Conservation (phyloP, 495 filamentous ascomycete genomes). For the Hypoxylon perforatum region DNA sequence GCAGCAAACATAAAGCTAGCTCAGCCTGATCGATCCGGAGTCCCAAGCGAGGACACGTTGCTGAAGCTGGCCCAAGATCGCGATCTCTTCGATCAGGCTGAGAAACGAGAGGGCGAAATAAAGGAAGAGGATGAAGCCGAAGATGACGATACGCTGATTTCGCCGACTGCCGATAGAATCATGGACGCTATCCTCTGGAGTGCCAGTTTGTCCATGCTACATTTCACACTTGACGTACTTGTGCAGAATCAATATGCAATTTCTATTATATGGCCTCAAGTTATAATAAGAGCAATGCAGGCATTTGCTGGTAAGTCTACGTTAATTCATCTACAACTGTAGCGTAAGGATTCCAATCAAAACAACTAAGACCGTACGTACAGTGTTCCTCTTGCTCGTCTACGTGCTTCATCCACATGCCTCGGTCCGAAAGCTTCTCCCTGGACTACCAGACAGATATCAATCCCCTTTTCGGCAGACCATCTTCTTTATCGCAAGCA, state of each 20-base stretch:
- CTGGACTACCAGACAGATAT: slow-evolving; percentile 55
- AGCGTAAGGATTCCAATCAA: slow-evolving; percentile 6
- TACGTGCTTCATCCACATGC: slow-evolving; percentile 69
- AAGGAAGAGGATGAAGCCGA: slow-evolving; percentile 49
- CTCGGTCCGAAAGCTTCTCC: slow-evolving; percentile 54
- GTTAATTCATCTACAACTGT: background rate
- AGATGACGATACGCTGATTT: slow-evolving; percentile 44
- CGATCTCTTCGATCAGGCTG: slow-evolving; percentile 57
- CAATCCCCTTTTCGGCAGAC: slow-evolving; percentile 64
- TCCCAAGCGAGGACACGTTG: slow-evolving; percentile 67
- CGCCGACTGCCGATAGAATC: slow-evolving; percentile 60
- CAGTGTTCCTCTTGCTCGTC: slow-evolving; percentile 70
- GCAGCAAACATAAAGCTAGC: slow-evolving; percentile 64
- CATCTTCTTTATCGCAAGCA: slow-evolving; percentile 67
- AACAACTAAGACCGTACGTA: slow-evolving; percentile 35
- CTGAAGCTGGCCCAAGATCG: slow-evolving; percentile 72
- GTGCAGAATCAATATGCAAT: slow-evolving; percentile 90
- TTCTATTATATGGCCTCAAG: slow-evolving; percentile 67
- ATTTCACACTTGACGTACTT: slow-evolving; percentile 90
- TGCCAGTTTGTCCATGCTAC: slow-evolving; percentile 78
- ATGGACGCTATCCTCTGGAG: slow-evolving; percentile 74
- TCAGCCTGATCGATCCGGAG: slow-evolving; percentile 68
- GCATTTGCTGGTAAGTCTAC: slow-evolving; percentile 60
- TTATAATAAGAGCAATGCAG: slow-evolving; percentile 63
- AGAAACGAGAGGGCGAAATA: slow-evolving; percentile 44